Base-by-base conservation (phyloP, 139 green algal species). In the Tetradesmus lagerheimii region DNA sequence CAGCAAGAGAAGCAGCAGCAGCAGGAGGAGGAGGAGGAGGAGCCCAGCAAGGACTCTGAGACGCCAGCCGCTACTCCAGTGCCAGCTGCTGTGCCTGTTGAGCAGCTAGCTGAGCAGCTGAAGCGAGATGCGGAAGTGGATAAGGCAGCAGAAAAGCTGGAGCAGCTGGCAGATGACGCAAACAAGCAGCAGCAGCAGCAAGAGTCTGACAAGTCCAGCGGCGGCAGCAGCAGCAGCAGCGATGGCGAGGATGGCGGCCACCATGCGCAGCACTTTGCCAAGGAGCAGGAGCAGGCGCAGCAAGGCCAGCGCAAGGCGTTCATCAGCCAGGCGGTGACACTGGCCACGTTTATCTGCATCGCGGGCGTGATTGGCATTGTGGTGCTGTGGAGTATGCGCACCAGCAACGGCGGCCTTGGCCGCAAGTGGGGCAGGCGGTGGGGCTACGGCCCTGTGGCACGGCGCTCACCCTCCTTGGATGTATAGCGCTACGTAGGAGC, bases 341-440 rank as follows among this genome's bases (percentile, higher is more conserved):
- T 71, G 16, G 85, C 71, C 23, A 75, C 85, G 4, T 66, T 89
- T 6, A 89, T 89, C 29, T 89, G 85, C 14, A n/a, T 83, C 16
- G 85, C 67, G 25, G 85, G 85, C 18, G 41, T 89, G n/a, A 41
- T 83, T 2, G 85, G 67, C 31, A 23, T 89, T 4, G 67, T 83
- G 18, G 71, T 89, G n/a, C 45, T 89, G 66, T 89, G 85, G 85
- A 66, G 45, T 31, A 82, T 89, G 85, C 67, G 85, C 29, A 35
- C 37, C 5, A 14, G 6, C 2, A 45, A 38, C 20, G 57, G 39
- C 43, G 84, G 45, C 25, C 16, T 11, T 16, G 43, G 62, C 23
- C 47, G 43, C 62, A 80, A 80, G 64, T 62, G 64, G 64, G 34
- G 20, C 12, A 31, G 64, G 25, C 50, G 83, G 64, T 41, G 27